Evolutionary conservation across 2,329 filamentous ascomycete species (phyloP).

Genomic region (Alternaria infectoria): DNA sequence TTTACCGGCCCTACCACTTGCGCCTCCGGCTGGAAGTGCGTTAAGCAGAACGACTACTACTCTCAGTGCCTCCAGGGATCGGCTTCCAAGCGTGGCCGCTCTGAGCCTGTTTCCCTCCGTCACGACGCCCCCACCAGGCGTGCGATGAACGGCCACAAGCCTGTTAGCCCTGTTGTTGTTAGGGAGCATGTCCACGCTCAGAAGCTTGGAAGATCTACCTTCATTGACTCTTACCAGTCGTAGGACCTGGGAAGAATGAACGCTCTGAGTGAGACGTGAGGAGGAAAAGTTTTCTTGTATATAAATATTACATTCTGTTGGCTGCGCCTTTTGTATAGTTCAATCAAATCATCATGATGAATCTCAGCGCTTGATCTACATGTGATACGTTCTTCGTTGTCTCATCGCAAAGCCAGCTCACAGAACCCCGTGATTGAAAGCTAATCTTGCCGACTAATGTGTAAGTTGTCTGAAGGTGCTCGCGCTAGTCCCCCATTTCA

Average conservation of each 20-base stretch:
- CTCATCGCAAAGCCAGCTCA: background rate
- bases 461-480: background rate
- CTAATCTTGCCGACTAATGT: background rate
- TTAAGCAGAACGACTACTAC: constrained; percentile 41
- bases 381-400: background rate
- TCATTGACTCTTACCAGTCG: background rate
- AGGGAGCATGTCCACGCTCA: background rate
- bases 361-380: background rate
- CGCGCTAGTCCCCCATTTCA: background rate
- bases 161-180: background rate
- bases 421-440: background rate
- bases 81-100: background rate
- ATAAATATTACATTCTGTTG: constrained; percentile 1
- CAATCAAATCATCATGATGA: background rate
- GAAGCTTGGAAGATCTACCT: background rate
- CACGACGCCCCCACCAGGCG: background rate
- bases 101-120: background rate
- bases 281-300: constrained; percentile 1
- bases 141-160: background rate
- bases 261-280: background rate
- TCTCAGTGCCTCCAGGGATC: constrained; percentile 4
- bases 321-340: constrained; percentile 3
- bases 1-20: constrained; percentile 51
- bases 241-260: background rate
- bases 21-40: constrained; percentile 48